Evolutionary conservation across 345 rosid species (phyloP).

Genomic region (Brassica nigra): DNA sequence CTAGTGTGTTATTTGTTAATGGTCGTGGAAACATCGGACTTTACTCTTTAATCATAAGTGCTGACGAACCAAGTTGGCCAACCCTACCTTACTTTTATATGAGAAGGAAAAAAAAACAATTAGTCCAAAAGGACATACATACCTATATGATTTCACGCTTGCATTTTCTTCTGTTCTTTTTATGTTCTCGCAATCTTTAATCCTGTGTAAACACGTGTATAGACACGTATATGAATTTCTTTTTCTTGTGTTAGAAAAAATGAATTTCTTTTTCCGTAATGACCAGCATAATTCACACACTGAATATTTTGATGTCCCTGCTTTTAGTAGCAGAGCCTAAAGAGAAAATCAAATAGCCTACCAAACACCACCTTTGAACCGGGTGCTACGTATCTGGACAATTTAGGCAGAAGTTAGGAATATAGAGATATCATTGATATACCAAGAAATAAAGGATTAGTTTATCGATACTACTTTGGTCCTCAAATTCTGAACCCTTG

Average conservation of each 20-base stretch:
- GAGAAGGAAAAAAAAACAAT: not conserved
- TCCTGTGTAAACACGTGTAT: constrained; percentile 19
- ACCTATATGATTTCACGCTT: not conserved
- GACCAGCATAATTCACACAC: not conserved
- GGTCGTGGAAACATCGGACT: constrained; percentile 28
- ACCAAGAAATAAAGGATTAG: not conserved
- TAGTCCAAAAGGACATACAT: not conserved
- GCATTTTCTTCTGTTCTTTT: not conserved
- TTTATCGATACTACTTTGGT: not conserved
- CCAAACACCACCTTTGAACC: constrained; percentile 21
- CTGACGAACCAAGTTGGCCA: constrained; percentile 20
- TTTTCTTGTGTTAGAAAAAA: not conserved
- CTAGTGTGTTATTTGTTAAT: constrained; percentile 7
- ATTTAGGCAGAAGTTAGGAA: constrained; percentile 19
- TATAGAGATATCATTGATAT: not conserved
- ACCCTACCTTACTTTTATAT: constrained; percentile 4
- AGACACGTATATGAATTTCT: not conserved
- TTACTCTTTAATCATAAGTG: constrained; percentile 24
- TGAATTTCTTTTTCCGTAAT: not conserved
- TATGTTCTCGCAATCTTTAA: not conserved
- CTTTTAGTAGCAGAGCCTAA: constrained; percentile 28
- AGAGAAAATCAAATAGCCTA: not conserved
- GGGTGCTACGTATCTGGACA: constrained; percentile 13
- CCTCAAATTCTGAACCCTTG: not conserved
- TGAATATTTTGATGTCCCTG: constrained; percentile 9